Evolutionary conservation across 2,329 filamentous ascomycete genomes (phyloP), one percentile per base, ranked within the genome.

Genomic region (Sporothrix euskadiensis): DNA sequence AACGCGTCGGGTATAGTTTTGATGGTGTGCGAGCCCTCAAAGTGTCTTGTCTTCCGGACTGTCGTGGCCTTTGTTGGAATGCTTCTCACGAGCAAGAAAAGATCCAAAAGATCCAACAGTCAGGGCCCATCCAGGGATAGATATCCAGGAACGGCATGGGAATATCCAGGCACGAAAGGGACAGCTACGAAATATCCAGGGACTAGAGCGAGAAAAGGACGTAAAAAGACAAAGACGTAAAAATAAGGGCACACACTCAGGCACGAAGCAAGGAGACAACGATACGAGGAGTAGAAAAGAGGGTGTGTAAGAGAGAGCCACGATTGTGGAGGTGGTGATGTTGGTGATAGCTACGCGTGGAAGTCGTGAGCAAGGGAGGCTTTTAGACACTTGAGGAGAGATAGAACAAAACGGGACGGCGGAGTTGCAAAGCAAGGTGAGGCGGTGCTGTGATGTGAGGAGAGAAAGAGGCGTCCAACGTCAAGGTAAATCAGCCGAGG

Each of bases 331-430:
- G 32, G 30, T 16, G 16, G 32, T 47, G n/a, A 47, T 30, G 16
- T 12, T 16, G 16, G 32, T 47, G n/a, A 47, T 30, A 22, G n/a
- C 52, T 44, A n/a, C 52, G 52, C 68, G 68, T 57, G 52, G 35
- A 57, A 10, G 52, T 30, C 68, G 66, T 22, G 66, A 70, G 4
- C 49, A 57, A 70, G 68, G 68, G 68, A 70, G 44, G 44, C 22
- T 5, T n/a, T 44, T 44, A 41, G 39, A 41, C 7, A 7, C 39
- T 41, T 41, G 7, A 41, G 10, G 41, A 44, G 12, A 49, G 44
- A 19, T 12, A 1, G 14, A 16, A 4, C 19, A 19, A 14, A 49
- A 49, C 44, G 44, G 44, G 14, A 19, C 10, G 14, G 26, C 57
- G 41, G 6, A 52, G 26, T 39, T 22, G 61, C 66, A 69, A 56